Evolutionary conservation across 306 rosid species (phyloP), one percentile per base, ranked within the genome.

Genomic region (Fagus sylvatica): DNA sequence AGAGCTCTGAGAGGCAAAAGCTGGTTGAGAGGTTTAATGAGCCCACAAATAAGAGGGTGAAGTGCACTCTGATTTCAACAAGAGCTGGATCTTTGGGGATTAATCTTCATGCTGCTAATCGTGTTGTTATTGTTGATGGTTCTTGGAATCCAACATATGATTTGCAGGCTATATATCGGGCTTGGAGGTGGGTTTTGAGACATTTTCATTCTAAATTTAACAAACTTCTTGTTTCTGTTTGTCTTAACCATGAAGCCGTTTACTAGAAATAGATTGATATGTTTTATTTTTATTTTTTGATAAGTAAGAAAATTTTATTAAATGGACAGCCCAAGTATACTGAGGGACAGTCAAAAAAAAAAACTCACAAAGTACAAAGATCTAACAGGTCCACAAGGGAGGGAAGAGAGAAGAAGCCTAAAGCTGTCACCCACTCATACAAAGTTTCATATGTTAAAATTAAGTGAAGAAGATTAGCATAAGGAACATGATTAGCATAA

Each of bases 81-180:
- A 79, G 97, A 84, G 98, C 98, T n/a, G 97, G 98, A 81, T 91
- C 98, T 46, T 84, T 95, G 81, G 98, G 98, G 74, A 95, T 95
- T 76, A 95, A 95, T 91, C 96, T 95, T 65, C 90, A 95, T 88
- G 91, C 98, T 76, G 98, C 98, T 73, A 95, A 95, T 72, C 98
- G 98, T 5, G 98, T 95, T 73, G 89, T 95, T 74, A 91, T 95
- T 78, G 97, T 95, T 79, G 98, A 95, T 79, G 98, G 98, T 65
- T 95, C 98, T 87, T 95, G 98, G 98, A 95, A 95, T 84, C 98
- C 98, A 1, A 95, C 98, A 7, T 88, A 95, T 75, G 98, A 95
- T 88, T 96, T 95, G 65, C 98, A 95, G 90, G 98, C 98, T 76
- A 95, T 95, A 83, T 95, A 91, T 84, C 98, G 98, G 71, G 89